These are phyloP conservation scores for Aspergillus sp. DNA, from an alignment of 2,329 filamentous ascomycete genomes.

Conservation along the genomic window DNA sequence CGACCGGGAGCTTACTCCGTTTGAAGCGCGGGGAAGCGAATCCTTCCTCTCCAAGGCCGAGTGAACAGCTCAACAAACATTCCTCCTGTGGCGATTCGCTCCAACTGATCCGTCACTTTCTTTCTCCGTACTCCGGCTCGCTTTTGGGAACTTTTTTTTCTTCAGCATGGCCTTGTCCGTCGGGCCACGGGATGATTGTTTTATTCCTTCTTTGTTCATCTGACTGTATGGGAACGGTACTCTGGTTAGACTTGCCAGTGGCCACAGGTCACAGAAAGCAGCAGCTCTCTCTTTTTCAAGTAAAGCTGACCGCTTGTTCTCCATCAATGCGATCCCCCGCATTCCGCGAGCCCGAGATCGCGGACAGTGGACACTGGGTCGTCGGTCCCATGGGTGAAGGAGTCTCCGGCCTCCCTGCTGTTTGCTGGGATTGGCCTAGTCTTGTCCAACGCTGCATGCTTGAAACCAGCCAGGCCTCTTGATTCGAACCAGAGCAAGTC, in stretches of 20 bases:
- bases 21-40: slow-evolving; percentile 4
- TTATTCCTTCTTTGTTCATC: not conserved
- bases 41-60: slow-evolving; percentile 2
- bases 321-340: not conserved
- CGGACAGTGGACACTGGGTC: not conserved
- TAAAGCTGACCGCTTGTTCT: not conserved
- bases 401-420: not conserved
- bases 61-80: not conserved
- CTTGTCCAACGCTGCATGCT: not conserved
- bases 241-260: not conserved
- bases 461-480: slow-evolving; percentile 1
- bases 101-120: slow-evolving; percentile 6
- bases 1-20: slow-evolving; percentile 1
- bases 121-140: not conserved
- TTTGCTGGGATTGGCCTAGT: not conserved
- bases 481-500: not conserved
- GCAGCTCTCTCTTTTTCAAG: not conserved
- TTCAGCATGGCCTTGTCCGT: slow-evolving; percentile 1
- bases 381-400: not conserved
- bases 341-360: not conserved
- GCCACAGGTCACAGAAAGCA: not conserved
- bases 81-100: not conserved
- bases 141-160: not conserved
- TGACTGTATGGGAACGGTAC: not conserved
- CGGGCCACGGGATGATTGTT: not conserved